These are phyloP conservation scores for Terana coerulea DNA, from an alignment of 768 basidiomycete genomes.

Conservation along the genomic window DNA sequence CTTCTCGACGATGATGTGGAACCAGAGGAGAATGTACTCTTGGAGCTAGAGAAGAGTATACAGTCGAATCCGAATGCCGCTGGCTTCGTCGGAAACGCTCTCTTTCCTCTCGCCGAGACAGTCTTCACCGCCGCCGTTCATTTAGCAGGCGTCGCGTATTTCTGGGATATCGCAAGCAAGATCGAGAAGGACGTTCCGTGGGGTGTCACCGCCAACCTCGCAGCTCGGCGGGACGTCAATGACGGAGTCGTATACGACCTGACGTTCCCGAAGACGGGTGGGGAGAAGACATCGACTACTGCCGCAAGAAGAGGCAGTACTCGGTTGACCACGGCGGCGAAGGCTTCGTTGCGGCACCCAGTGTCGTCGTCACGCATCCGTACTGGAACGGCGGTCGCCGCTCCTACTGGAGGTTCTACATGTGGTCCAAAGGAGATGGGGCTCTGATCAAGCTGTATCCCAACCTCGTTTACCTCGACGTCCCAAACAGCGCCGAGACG, in stretches of 20 bases:
- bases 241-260: slow-evolving; percentile 45
- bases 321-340: slow-evolving; percentile 30
- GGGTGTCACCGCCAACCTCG: slow-evolving; percentile 61
- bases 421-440: slow-evolving; percentile 59
- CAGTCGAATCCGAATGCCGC: slow-evolving; percentile 42
- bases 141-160: slow-evolving; percentile 53
- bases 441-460: slow-evolving; percentile 46
- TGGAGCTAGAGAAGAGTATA: slow-evolving; percentile 44
- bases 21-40: slow-evolving; percentile 39
- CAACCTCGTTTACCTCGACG: slow-evolving; percentile 40
- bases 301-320: slow-evolving; percentile 40
- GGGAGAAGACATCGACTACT: slow-evolving; percentile 65
- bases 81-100: slow-evolving; percentile 50
- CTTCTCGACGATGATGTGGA: slow-evolving; percentile 61
- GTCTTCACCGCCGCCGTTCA: slow-evolving; percentile 53
- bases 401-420: slow-evolving; percentile 51
- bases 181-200: slow-evolving; percentile 48
- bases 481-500: slow-evolving; percentile 49
- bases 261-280: slow-evolving; percentile 57
- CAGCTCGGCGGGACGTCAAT: slow-evolving; percentile 40
- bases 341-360: slow-evolving; percentile 47
- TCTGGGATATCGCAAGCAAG: slow-evolving; percentile 59
- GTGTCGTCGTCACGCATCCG: slow-evolving; percentile 49
- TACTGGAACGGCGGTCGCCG: slow-evolving; percentile 49
- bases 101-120: slow-evolving; percentile 44